Evolutionary conservation across 139 green algal genomes (phyloP).

Genomic region (Tetraselmis chui): DNA sequence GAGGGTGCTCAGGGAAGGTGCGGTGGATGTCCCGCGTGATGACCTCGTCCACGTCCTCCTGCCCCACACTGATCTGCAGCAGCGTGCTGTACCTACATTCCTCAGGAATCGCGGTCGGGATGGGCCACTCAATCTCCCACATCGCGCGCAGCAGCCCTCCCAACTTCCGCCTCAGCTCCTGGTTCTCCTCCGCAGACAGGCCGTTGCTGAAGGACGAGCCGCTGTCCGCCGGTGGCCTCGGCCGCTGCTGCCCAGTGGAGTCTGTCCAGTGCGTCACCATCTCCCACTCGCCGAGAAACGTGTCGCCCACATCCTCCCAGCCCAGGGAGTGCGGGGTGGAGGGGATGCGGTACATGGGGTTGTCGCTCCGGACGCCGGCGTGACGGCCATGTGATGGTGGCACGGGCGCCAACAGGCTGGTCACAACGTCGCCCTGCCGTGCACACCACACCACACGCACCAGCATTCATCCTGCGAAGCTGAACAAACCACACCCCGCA

Average conservation of each 20-base stretch:
- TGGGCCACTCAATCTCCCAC: conserved; percentile 32
- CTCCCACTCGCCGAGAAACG: background rate
- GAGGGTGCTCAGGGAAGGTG: conserved; percentile 89
- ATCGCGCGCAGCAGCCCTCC: background rate
- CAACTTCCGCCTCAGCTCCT: background rate
- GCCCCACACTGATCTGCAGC: conserved; percentile 64
- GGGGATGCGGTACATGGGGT: background rate
- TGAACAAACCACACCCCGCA: too few species aligned
- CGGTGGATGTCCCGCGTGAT: conserved; percentile 87
- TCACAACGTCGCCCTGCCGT: background rate
- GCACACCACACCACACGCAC: conserved; percentile 1
- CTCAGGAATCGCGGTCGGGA: conserved; percentile 25
- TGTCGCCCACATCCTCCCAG: background rate
- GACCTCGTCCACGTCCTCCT: conserved; percentile 79
- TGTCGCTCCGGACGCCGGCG: background rate
- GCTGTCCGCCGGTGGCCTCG: too few species aligned
- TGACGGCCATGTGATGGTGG: background rate
- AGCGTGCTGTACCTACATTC: conserved; percentile 58
- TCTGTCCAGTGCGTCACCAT: background rate
- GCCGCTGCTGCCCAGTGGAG: too few species aligned
- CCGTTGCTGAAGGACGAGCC: background rate
- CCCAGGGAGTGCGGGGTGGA: background rate
- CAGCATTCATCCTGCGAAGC: too few species aligned
- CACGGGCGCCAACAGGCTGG: background rate
- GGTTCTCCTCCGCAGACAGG: background rate